A percentile compares a stretch with the other conserved stretches of the same genome.
phyloP scores from a whole-genome alignment of 129 eudicot species.

The Kitagawia praeruptora region DNA sequence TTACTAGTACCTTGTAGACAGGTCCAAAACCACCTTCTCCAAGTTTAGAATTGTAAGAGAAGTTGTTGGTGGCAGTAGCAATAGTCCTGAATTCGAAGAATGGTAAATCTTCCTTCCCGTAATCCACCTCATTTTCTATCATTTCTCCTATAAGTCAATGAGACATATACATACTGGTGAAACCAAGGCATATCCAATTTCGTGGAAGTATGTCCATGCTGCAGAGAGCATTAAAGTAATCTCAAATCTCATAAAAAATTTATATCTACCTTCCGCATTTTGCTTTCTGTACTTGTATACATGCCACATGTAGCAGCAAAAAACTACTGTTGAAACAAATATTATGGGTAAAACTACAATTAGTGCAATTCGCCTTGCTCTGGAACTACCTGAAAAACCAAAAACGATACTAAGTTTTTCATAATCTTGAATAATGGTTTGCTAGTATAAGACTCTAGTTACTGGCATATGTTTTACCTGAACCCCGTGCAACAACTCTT shows the following conservation, averaged over 20 bases:
- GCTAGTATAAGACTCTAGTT: not conserved
- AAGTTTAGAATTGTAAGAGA: not conserved
- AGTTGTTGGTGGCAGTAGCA: not conserved
- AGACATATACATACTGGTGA: not conserved
- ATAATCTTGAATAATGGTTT: not conserved
- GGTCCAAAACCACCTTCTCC: conserved; percentile 10
- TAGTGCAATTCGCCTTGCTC: not conserved
- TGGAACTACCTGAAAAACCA: not conserved
- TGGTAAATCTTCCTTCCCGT: not conserved
- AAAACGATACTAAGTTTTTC: not conserved
- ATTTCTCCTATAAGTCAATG: not conserved
- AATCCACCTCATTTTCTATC: not conserved
- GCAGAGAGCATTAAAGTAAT: not conserved
- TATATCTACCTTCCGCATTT: not conserved
- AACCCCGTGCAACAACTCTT: not conserved
- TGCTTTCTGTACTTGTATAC: not conserved
- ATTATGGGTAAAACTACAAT: not conserved
- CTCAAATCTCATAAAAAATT: not conserved
- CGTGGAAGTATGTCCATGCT: not conserved
- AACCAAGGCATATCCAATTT: not conserved
- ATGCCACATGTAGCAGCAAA: not conserved
- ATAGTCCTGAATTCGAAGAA: conserved; percentile 6
- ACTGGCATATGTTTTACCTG: not conserved
- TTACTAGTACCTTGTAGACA: conserved; percentile 3
- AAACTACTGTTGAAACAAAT: not conserved